Percentiles rank a stretch among this genome's conserved stretches.
Evolutionary conservation across 2,329 filamentous ascomycete species (phyloP).

Genomic region (Aspergillus costaricaensis): DNA sequence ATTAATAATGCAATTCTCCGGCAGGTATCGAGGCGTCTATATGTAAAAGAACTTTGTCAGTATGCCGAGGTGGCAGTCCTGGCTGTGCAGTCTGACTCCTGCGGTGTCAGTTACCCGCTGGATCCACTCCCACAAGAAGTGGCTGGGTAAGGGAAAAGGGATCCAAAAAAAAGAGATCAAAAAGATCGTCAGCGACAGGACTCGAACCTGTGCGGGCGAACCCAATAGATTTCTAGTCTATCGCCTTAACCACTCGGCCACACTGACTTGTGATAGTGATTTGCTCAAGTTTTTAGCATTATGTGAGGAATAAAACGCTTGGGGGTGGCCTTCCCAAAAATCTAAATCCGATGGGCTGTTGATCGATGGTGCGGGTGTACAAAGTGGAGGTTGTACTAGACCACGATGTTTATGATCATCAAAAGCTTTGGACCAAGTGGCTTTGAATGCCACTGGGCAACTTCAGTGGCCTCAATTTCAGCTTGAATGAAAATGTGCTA

Average conservation of each 20-base stretch:
- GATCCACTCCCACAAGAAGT: too few species aligned
- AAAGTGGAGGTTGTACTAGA: background rate
- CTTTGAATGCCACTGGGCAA: too few species aligned
- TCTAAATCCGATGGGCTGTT: background rate
- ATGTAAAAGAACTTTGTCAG: too few species aligned
- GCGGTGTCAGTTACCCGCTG: too few species aligned
- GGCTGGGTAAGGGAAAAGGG: background rate
- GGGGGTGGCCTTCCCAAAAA: too few species aligned
- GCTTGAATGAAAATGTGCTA: background rate
- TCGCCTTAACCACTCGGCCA: constrained; percentile 5
- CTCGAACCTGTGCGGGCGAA: constrained; percentile 22
- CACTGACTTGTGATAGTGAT: background rate
- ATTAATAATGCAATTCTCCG: too few species aligned
- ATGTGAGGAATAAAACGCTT: background rate
- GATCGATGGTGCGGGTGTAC: background rate
- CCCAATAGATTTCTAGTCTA: constrained; percentile 14
- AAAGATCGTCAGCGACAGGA: constrained; percentile 36
- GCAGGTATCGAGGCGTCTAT: too few species aligned
- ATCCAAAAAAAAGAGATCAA: background rate
- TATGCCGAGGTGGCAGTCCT: too few species aligned
- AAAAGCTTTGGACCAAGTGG: too few species aligned
- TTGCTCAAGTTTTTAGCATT: background rate
- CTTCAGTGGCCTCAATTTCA: too few species aligned
- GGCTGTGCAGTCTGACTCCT: too few species aligned
- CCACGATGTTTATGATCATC: too few species aligned